Evolutionary conservation across 1,284 basidiomycete species (phyloP), one percentile per base, ranked within the genome.

Genomic region (Heterobasidion parviporum): DNA sequence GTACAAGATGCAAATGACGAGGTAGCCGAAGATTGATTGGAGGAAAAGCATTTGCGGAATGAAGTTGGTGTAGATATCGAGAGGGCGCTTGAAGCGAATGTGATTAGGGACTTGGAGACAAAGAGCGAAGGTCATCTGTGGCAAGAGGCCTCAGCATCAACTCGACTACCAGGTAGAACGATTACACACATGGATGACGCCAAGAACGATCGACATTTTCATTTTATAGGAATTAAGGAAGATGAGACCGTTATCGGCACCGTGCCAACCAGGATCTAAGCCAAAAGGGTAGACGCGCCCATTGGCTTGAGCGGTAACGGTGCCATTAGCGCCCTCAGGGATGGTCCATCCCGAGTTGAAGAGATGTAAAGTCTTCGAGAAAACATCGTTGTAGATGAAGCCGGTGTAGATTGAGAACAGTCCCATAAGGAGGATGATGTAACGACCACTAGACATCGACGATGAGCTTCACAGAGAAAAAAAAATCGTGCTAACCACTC

Each of bases 151-250:
- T 65, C 44, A 56, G 59, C 50, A 53, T 38, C 38, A 32, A 12
- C n/a, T 41, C 38, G 55, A 15, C 50, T 34, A 16, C 26, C 45
- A 36, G 60, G 57, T 52, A 51, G 52, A 54, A 18, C 47, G 58
- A 58, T 50, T 32, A 77, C 89, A 60, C 72, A 96, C 94, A 71
- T 99, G 97, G 62, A 92, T 89, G 62, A 99, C 96, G 72, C 97
- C 97, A 57, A 99, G 75, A 55, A 99, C 85, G 68, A 99, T 89
- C 14, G 94, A 93, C 94, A 99, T 95, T 78, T 99, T 99, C 97
- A 99, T 99, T 85, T 99, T 99, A 80, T 98, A 95, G 56, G 95
- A 98, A 73, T 99, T 99, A 60, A 89, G 91, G 71, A 99, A 99
- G 56, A 98, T 87, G 57, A 99, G 80, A 1, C 78, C 79, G 68